Conservation (phyloP, 805 yeast species). For the Nematodospora valgi region DNA sequence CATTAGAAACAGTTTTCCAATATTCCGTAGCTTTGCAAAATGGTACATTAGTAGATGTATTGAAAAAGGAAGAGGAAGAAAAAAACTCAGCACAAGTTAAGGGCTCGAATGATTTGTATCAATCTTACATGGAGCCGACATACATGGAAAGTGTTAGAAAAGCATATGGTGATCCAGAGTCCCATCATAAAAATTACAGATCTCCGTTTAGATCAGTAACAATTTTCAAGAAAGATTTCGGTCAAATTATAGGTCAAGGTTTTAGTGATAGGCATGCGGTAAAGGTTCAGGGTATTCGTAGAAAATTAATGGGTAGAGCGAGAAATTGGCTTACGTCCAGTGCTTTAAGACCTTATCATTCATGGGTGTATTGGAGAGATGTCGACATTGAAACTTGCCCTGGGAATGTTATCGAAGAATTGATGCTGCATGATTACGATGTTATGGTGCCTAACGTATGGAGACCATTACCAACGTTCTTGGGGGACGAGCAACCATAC, state of each 20-base stretch:
- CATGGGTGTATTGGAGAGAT: constrained; percentile 92
- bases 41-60: constrained; percentile 53
- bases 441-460: constrained; percentile 87
- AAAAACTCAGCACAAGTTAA: constrained; percentile 31
- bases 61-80: constrained; percentile 41
- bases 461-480: constrained; percentile 93
- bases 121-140: constrained; percentile 63
- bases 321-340: constrained; percentile 77
- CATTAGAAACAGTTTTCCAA: constrained; percentile 62
- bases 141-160: constrained; percentile 55
- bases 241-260: constrained; percentile 82
- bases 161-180: constrained; percentile 59
- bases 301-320: constrained; percentile 84
- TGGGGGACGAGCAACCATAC: constrained; percentile 90
- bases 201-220: constrained; percentile 76
- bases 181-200: constrained; percentile 54
- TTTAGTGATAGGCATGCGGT: constrained; percentile 82
- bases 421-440: constrained; percentile 68
- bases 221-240: constrained; percentile 78
- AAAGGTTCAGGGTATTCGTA: constrained; percentile 78
- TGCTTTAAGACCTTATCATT: constrained; percentile 77
- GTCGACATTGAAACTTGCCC: constrained; percentile 83
- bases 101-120: constrained; percentile 61
- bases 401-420: constrained; percentile 66
- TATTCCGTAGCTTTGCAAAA: constrained; percentile 67